Conservation (phyloP, 441 rosid species). For the Adansonia grandidieri region DNA sequence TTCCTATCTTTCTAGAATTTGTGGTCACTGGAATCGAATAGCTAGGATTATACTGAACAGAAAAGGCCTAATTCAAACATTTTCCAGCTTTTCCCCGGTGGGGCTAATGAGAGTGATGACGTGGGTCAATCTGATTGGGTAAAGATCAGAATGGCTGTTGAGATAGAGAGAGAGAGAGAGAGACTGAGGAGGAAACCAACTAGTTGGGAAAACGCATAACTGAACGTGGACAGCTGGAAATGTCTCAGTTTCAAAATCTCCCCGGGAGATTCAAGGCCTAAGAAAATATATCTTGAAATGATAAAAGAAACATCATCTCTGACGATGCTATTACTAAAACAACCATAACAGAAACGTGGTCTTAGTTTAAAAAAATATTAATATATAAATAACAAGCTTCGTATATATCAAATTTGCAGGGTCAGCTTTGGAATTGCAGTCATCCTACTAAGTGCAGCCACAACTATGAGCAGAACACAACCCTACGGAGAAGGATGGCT, state of each 20-base stretch:
- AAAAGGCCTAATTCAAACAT: not conserved
- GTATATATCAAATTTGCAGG: slow-evolving; percentile 44
- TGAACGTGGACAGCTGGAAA: slow-evolving; percentile 36
- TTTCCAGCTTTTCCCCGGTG: not conserved
- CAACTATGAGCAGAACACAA: slow-evolving; percentile 69
- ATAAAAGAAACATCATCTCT: not conserved
- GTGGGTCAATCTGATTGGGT: not conserved
- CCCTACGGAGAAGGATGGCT: slow-evolving; percentile 74
- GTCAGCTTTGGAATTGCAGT: slow-evolving; percentile 55
- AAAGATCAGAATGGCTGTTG: not conserved
- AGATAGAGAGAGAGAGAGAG: not conserved
- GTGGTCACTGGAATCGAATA: not conserved
- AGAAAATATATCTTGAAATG: not conserved
- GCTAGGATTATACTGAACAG: too few relatives aligned
- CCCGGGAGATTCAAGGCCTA: not conserved
- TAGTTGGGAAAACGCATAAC: not conserved
- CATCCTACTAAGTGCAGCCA: slow-evolving; percentile 52
- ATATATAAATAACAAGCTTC: not conserved
- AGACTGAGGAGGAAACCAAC: slow-evolving; percentile 6
- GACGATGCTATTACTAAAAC: too few relatives aligned
- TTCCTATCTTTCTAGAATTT: not conserved
- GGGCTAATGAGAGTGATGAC: not conserved
- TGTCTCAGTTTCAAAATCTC: slow-evolving; percentile 10
- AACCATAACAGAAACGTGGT: not conserved
- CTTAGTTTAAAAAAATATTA: not conserved